phyloP scores from a whole-genome alignment of 148 eudicot species.

The Spergularia marina region DNA sequence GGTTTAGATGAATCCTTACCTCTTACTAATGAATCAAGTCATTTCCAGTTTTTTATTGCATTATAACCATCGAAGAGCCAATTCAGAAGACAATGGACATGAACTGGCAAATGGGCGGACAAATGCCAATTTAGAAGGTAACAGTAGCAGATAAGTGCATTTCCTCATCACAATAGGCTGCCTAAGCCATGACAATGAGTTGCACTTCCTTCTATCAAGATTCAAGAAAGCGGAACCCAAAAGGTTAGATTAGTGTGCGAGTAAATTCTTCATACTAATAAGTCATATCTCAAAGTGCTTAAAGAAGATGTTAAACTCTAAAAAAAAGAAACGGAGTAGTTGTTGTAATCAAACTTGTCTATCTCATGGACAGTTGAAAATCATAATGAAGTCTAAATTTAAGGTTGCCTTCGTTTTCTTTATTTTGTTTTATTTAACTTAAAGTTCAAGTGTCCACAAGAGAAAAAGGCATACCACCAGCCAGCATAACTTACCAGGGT shows the following conservation, averaged over 20 bases:
- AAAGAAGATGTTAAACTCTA: background rate
- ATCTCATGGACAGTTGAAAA: background rate
- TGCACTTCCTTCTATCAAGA: background rate
- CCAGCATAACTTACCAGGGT: slow-evolving; percentile 63
- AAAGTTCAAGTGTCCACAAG: background rate
- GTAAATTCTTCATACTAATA: background rate
- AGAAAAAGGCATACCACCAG: background rate
- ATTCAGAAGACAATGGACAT: background rate
- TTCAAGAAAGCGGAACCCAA: background rate
- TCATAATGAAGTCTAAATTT: background rate
- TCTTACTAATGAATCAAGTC: background rate
- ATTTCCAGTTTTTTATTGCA: too few relatives aligned
- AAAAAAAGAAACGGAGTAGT: background rate
- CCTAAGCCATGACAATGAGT: too few relatives aligned
- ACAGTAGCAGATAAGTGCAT: background rate
- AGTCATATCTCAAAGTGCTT: background rate
- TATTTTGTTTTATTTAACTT: background rate
- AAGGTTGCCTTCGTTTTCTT: background rate
- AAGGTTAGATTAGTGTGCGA: background rate
- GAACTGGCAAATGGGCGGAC: background rate
- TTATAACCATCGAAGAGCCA: too few relatives aligned
- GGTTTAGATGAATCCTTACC: background rate
- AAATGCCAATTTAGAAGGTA: background rate
- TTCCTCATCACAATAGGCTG: background rate
- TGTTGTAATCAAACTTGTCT: background rate